Evolutionary conservation across 2,329 filamentous ascomycete species (phyloP), one percentile per base, ranked within the genome.

Genomic region (Pseudogymnoascus verrucosus): DNA sequence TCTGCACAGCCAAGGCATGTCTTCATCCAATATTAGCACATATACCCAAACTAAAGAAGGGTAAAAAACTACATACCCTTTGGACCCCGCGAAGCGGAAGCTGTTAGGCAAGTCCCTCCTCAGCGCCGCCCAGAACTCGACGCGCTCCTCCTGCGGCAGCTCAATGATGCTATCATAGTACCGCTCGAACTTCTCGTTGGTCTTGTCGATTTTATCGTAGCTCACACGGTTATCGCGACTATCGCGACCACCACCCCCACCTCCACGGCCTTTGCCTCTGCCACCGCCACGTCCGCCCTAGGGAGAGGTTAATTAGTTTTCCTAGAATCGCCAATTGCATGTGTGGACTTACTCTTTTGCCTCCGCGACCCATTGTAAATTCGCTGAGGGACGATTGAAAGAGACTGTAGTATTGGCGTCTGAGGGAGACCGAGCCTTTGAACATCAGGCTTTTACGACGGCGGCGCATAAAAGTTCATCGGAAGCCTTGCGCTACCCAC

Each of bases 11-110:
- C 65, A 96, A 82, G n/a, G 95, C 95, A 78, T 99, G 93, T 67
- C 89, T 91, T 70, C 23, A 69, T 36, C 51, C 19, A 16, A 44
- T 63, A 65, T 64, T 39, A 57, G 36, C 14, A 23, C n/a, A 26
- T 10, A 14, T n/a, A 16, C 26, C n/a, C 28, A 34, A 39, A 42
- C 12, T 5, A 21, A 14, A 14, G 60, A 36, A 34, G 1, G 5
- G 16, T 21, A 42, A 51, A 54, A 28, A 54, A 31, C 65, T 57
- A 75, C 77, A 65, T 81, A 91, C 88, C 91, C 90, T 82, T 93
- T 96, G 57, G 92, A 97, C 39, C 95, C 95, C 65, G 92, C 96
- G 78, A 99, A 99, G 66, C 95, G 87, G 80, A 98, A 99, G 77
- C 93, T 97, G 79, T 97, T 98, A 63, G 95, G 95, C 61, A 99